phyloP scores from a whole-genome alignment of 352 stramenopile genomes.

The Pythium vanterpoolii region DNA sequence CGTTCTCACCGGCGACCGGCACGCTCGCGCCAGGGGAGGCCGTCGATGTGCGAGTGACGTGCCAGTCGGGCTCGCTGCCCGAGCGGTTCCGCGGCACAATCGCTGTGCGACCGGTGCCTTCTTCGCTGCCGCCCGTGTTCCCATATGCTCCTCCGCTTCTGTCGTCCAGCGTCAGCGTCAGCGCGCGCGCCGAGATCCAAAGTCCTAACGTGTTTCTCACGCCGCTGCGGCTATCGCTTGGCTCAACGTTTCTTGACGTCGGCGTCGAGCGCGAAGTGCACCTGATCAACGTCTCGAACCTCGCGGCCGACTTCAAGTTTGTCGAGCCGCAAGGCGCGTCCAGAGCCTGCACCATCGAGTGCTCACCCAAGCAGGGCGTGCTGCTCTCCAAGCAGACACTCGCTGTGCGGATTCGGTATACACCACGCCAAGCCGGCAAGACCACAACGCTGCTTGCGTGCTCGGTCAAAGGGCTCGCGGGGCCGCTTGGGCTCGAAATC shows the following conservation, averaged over 20 bases:
- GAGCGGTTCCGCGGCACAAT: conserved; percentile 62
- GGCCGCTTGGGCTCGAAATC: conserved; percentile 63
- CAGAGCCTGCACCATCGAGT: conserved; percentile 43
- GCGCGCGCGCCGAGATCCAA: conserved; percentile 72
- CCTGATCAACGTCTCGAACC: conserved; percentile 80
- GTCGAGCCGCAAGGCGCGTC: conserved; percentile 55
- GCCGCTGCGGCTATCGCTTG: conserved; percentile 40
- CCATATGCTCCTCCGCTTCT: background rate
- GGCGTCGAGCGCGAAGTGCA: conserved; percentile 38
- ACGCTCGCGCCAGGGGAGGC: conserved; percentile 38
- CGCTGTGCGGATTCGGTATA: conserved; percentile 49
- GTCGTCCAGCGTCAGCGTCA: conserved; percentile 22
- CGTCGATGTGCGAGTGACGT: conserved; percentile 38
- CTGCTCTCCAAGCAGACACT: conserved; percentile 68
- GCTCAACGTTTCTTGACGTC: conserved; percentile 68
- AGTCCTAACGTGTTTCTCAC: conserved; percentile 71
- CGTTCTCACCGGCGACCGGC: conserved; percentile 47
- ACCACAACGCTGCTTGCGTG: conserved; percentile 61
- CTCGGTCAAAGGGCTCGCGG: conserved; percentile 49
- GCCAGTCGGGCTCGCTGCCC: conserved; percentile 46
- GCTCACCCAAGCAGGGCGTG: conserved; percentile 39
- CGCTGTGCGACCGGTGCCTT: background rate
- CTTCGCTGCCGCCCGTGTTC: conserved; percentile 1
- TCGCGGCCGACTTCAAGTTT: conserved; percentile 74
- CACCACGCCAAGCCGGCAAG: conserved; percentile 42